Evolutionary conservation across 352 stramenopile genomes (phyloP).

Genomic region (Blastocystis sp.): DNA sequence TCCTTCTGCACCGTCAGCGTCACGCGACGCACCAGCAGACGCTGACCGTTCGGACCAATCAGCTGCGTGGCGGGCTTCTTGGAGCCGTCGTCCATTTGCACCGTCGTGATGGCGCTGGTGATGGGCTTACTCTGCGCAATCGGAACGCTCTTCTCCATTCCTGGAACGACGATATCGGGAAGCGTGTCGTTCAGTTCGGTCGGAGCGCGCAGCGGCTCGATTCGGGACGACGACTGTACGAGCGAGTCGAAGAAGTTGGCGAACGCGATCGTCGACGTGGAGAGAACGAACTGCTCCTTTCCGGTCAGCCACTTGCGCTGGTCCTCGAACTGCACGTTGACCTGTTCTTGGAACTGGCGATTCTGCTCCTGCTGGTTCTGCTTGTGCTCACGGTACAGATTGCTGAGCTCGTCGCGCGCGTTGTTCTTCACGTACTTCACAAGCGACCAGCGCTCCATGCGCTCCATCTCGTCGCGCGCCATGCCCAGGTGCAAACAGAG

Average conservation of each 20-base stretch:
- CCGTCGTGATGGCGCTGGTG: background rate
- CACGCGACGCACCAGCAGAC: slow-evolving; percentile 1
- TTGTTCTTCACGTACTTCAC: slow-evolving; percentile 19
- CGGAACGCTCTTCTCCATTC: background rate
- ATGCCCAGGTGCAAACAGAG: background rate
- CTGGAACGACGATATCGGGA: background rate
- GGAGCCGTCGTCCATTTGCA: background rate
- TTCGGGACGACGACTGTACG: background rate
- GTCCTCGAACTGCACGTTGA: slow-evolving; percentile 14
- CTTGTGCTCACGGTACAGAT: slow-evolving; percentile 32
- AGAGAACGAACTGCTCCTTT: background rate
- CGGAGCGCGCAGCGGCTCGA: background rate
- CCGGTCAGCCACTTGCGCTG: background rate
- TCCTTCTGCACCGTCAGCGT: slow-evolving; percentile 12
- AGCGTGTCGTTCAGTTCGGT: background rate
- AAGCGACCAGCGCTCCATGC: background rate
- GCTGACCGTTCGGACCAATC: background rate
- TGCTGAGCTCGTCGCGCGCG: background rate
- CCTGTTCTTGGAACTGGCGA: slow-evolving; percentile 39
- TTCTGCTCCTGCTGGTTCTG: slow-evolving; percentile 52
- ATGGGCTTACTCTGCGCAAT: background rate
- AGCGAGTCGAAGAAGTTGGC: background rate
- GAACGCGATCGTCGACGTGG: background rate
- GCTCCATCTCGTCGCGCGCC: background rate
- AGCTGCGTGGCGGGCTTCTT: background rate